A percentile compares a stretch with the other conserved stretches of the same genome.
phyloP scores from a whole-genome alignment of 1,284 basidiomycete species.

The Anthracocystis panici-leucophaei region DNA sequence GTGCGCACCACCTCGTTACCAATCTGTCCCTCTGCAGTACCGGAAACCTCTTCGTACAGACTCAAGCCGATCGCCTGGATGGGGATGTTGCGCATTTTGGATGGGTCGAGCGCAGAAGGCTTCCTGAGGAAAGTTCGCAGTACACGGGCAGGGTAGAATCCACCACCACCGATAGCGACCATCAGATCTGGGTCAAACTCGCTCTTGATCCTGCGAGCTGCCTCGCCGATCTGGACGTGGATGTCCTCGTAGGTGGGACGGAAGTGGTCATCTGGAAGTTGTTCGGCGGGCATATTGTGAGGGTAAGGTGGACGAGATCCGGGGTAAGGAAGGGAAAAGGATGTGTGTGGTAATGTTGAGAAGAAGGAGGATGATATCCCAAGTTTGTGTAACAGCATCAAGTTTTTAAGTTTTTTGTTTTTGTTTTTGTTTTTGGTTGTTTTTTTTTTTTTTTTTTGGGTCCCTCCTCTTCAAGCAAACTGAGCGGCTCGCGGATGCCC shows the following conservation, averaged over 20 bases:
- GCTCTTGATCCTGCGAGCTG: conserved; percentile 60
- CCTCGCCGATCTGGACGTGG: conserved; percentile 63
- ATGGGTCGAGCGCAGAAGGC: conserved; percentile 53
- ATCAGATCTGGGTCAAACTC: conserved; percentile 65
- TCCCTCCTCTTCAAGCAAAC: background rate
- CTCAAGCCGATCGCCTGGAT: conserved; percentile 69
- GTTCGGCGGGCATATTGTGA: conserved; percentile 37
- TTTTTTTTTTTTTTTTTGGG: background rate
- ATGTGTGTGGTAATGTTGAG: background rate
- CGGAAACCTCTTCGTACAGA: conserved; percentile 68
- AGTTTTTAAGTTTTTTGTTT: too few relatives aligned
- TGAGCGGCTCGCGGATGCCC: conserved; percentile 1
- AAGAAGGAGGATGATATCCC: background rate
- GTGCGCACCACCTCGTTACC: conserved; percentile 68
- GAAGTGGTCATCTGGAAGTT: conserved; percentile 67
- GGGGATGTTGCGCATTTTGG: conserved; percentile 67
- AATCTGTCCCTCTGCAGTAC: conserved; percentile 60
- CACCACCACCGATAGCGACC: conserved; percentile 68
- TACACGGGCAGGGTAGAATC: conserved; percentile 68
- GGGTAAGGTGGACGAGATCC: background rate
- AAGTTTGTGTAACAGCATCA: conserved; percentile 6
- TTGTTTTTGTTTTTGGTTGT: too few relatives aligned
- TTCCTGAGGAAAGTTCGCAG: conserved; percentile 68
- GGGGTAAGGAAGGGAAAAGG: background rate
- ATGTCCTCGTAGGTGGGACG: conserved; percentile 69